Evolutionary conservation across 1,139 yeast genomes (phyloP).

Genomic region (Tardiomyces digboiensis): DNA sequence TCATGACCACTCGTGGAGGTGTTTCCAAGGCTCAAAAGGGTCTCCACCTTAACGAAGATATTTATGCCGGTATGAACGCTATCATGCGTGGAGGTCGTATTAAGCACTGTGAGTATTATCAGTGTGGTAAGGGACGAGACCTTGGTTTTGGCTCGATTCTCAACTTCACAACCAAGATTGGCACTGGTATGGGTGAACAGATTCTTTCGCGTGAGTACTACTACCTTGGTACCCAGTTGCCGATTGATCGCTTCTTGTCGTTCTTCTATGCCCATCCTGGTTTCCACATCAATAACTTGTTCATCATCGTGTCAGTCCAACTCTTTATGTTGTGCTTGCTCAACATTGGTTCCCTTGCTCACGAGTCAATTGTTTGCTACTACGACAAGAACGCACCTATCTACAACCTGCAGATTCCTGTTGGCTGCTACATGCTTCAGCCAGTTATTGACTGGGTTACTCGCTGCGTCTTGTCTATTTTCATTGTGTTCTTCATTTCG

Average conservation of each 20-base stretch:
- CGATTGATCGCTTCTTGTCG: constrained; percentile 93
- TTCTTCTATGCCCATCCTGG: constrained; percentile 99
- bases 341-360: constrained; percentile 85
- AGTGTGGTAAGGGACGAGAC: constrained; percentile 99
- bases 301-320: constrained; percentile 91
- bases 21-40: constrained; percentile 99
- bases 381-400: constrained; percentile 80
- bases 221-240: constrained; percentile 95
- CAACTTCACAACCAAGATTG: constrained; percentile 98
- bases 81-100: constrained; percentile 97
- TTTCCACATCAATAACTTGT: constrained; percentile 95
- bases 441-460: constrained; percentile 97
- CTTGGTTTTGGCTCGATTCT: constrained; percentile 97
- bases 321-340: constrained; percentile 85
- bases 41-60: constrained; percentile 97
- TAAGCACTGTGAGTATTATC: constrained; percentile 98
- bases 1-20: constrained; percentile 99
- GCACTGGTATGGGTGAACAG: constrained; percentile 99
- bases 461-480: constrained; percentile 95
- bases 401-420: constrained; percentile 76
- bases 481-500: constrained; percentile 97
- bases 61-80: constrained; percentile 99
- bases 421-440: constrained; percentile 86
- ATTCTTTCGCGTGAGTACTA: constrained; percentile 98
- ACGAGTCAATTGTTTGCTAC: constrained; percentile 77